A percentile compares a stretch with the other conserved stretches of the same genome.
phyloP scores from a whole-genome alignment of 2,329 filamentous ascomycete species.

The Akanthomyces dipterigenus region DNA sequence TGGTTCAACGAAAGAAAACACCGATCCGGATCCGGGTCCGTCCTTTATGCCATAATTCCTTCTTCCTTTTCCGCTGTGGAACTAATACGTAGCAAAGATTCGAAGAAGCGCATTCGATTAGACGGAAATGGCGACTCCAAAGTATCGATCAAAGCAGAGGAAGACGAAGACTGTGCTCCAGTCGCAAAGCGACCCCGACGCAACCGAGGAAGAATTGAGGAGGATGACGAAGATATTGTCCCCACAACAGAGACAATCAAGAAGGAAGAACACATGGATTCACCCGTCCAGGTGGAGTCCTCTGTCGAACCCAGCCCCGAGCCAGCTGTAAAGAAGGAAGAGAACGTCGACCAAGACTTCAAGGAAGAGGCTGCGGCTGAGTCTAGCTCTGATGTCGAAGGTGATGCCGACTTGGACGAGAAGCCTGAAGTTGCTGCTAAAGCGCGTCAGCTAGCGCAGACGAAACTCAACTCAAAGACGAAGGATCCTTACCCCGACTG shows the following conservation, averaged over 20 bases:
- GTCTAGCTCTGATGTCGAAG: constrained; percentile 35
- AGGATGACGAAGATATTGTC: constrained; percentile 41
- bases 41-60: neutral
- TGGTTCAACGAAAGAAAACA: constrained; percentile 31
- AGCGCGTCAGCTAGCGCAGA: constrained; percentile 73
- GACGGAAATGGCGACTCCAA: neutral
- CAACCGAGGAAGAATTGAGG: constrained; percentile 40
- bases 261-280: constrained; percentile 16
- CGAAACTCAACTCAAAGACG: constrained; percentile 58
- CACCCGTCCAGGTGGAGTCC: constrained; percentile 16
- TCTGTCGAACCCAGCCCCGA: constrained; percentile 4
- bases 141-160: constrained; percentile 28
- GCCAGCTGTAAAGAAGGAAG: constrained; percentile 17
- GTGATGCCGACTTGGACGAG: constrained; percentile 48
- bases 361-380: constrained; percentile 21
- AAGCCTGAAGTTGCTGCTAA: constrained; percentile 69
- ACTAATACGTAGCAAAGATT: constrained; percentile 23
- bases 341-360: constrained; percentile 14
- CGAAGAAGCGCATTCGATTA: constrained; percentile 40
- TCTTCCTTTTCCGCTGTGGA: neutral
- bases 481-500: constrained; percentile 93
- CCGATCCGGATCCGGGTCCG: constrained; percentile 33
- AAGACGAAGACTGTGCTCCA: constrained; percentile 53
- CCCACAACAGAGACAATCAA: constrained; percentile 28
- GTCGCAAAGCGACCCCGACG: constrained; percentile 51